Evolutionary conservation across 352 stramenopile species (phyloP), one percentile per base, ranked within the genome.

Genomic region (Stephanocyclus meneghinianus): DNA sequence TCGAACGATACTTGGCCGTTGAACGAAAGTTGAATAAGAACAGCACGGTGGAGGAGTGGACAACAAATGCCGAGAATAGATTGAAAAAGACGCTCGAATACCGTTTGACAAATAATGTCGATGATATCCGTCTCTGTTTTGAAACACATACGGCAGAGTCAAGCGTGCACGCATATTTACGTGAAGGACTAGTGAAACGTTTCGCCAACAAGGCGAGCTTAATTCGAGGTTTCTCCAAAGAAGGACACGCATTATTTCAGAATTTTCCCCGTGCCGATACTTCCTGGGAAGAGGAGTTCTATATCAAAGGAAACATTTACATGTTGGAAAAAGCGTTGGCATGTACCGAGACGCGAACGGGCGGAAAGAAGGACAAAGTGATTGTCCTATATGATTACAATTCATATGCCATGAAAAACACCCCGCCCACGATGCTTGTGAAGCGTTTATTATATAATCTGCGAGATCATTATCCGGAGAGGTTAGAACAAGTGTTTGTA

Each of bases 321-420:
- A 71, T 42, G 21, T 15, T 76, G 32, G 69, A 76, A 59, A 37
- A 56, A 10, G 69, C 69, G 15, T 62, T 76, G 47, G 69, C 69
- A 8, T 71, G 69, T 51, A 75, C 59, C 1, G 68, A 75, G 45
- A 55, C 61, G 21, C 57, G 56, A 21, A 84, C 30, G 10, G 55
- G 69, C 44, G 68, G 68, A 30, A 18, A 32, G 21, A 47, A 45
- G 37, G 21, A 56, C 13, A 75, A 66, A 44, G 61, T 84, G 11
- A 71, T 76, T 42, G 76, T 84, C 9, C 68, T 84, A 11, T 76
- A 71, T 18, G 75, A 84, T 51, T 84, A 84, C 59, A 80, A 55
- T 2, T 71, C 71, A 1, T 84, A 80, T 42, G 26, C 60, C 8
- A 53, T 45, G 29, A 71, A 80, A n/a, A 70, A 84, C 44, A 30